phyloP scores from a whole-genome alignment of 2,329 filamentous ascomycete species.

The Phialophora verrucosa region DNA sequence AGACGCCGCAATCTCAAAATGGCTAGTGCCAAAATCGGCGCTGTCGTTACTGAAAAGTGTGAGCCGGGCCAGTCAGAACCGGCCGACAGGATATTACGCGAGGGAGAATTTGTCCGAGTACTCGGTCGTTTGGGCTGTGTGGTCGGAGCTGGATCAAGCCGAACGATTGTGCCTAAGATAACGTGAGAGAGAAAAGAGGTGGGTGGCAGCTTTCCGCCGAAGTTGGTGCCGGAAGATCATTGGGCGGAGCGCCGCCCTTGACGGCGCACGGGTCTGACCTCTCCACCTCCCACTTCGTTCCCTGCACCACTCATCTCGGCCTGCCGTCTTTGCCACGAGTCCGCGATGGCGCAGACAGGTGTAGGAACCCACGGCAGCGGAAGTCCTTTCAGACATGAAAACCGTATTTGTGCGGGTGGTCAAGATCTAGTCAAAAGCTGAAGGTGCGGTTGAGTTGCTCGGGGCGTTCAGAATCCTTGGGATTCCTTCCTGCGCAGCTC shows the following conservation, averaged over 20 bases:
- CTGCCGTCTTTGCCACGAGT: background rate
- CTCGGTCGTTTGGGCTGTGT: background rate
- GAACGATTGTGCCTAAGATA: slow-evolving; percentile 1
- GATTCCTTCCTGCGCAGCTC: slow-evolving; percentile 1
- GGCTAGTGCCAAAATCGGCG: slow-evolving; percentile 14
- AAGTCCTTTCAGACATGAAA: background rate
- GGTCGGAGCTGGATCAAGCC: slow-evolving; percentile 1
- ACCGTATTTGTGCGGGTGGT: background rate
- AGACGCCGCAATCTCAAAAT: slow-evolving; percentile 9
- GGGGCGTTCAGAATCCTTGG: background rate
- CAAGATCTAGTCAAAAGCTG: background rate
- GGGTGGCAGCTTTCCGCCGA: slow-evolving; percentile 21
- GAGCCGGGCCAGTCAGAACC: slow-evolving; percentile 9
- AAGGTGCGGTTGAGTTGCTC: background rate
- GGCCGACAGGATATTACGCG: background rate
- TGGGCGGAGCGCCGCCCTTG: slow-evolving; percentile 29
- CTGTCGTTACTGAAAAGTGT: background rate
- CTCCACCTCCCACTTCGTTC: slow-evolving; percentile 12
- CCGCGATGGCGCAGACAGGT: background rate
- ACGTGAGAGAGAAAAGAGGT: slow-evolving; percentile 1
- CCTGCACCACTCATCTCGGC: slow-evolving; percentile 1
- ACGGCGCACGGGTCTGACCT: slow-evolving; percentile 15
- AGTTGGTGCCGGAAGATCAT: slow-evolving; percentile 14
- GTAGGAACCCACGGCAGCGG: background rate
- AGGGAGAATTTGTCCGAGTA: background rate